Conservation (phyloP, 2,329 filamentous ascomycete genomes). For the Xylaria sp. region DNA sequence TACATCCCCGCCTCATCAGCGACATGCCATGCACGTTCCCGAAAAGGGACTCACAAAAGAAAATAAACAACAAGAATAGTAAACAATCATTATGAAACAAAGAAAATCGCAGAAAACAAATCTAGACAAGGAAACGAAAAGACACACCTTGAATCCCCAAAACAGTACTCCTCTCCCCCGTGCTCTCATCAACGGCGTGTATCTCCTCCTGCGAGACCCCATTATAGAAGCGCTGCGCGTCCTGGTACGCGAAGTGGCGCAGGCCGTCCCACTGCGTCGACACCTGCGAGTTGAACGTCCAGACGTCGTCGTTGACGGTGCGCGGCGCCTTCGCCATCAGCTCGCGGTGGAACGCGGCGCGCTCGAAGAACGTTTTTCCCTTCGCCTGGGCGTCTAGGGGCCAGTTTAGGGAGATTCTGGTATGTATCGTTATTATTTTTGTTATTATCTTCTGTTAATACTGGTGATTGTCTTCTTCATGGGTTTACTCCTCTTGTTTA, state of each 20-base stretch:
- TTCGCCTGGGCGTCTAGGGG: conserved; percentile 65
- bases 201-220: conserved; percentile 34
- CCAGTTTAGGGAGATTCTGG: conserved; percentile 69
- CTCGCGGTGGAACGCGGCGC: conserved; percentile 65
- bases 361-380: conserved; percentile 63
- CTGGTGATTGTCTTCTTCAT: not conserved
- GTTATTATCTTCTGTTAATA: not conserved
- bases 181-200: conserved; percentile 26
- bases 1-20: not conserved
- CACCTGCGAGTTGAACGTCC: conserved; percentile 68
- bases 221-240: conserved; percentile 44
- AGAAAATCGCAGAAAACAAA: not conserved
- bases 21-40: not conserved
- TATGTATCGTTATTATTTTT: not conserved
- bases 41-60: not conserved
- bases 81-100: not conserved
- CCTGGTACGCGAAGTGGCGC: conserved; percentile 62
- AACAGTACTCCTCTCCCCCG: conserved; percentile 27
- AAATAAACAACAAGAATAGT: not conserved
- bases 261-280: conserved; percentile 69
- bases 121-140: not conserved
- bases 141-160: conserved; percentile 35
- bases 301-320: conserved; percentile 69
- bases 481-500: not conserved
- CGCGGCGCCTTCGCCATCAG: conserved; percentile 63